Percentiles rank a stretch among this genome's conserved stretches.
These are phyloP conservation scores for Penicillium hordei DNA, from an alignment of 2,329 filamentous ascomycete genomes.

Conservation along the genomic window DNA sequence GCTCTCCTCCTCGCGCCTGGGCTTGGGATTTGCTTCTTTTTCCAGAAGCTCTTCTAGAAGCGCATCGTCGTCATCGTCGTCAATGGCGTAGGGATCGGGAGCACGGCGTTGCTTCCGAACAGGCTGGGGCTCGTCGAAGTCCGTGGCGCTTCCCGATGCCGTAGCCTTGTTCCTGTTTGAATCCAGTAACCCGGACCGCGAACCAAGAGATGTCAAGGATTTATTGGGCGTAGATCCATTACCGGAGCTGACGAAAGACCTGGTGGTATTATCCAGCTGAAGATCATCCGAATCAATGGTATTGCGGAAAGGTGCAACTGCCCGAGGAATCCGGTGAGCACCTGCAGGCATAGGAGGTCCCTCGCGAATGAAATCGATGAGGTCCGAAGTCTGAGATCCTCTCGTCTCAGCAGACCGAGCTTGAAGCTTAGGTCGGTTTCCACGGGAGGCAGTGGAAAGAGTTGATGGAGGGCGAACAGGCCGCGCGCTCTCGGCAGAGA, in stretches of 20 bases:
- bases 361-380: slow-evolving; percentile 93
- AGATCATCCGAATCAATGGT: slow-evolving; percentile 84
- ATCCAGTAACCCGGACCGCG: slow-evolving; percentile 67
- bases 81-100: slow-evolving; percentile 91
- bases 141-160: slow-evolving; percentile 12
- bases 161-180: slow-evolving; percentile 32
- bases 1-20: slow-evolving; percentile 47
- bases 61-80: slow-evolving; percentile 64
- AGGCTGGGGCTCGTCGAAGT: slow-evolving; percentile 34
- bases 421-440: slow-evolving; percentile 55
- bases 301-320: slow-evolving; percentile 79
- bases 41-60: slow-evolving; percentile 43
- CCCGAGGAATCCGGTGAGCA: slow-evolving; percentile 72
- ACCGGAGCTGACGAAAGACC: slow-evolving; percentile 43
- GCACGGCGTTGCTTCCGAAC: slow-evolving; percentile 74
- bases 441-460: slow-evolving; percentile 20
- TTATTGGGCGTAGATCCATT: slow-evolving; percentile 54
- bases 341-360: slow-evolving; percentile 67
- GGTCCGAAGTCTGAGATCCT: slow-evolving; percentile 71
- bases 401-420: slow-evolving; percentile 69
- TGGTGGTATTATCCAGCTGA: slow-evolving; percentile 33
- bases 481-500: slow-evolving; percentile 4
- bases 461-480: slow-evolving; percentile 17
- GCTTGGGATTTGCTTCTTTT: slow-evolving; percentile 26
- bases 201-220: slow-evolving; percentile 64